These are phyloP conservation scores for Triangularia setosa DNA, from an alignment of 2,329 filamentous ascomycete genomes.

Conservation along the genomic window DNA sequence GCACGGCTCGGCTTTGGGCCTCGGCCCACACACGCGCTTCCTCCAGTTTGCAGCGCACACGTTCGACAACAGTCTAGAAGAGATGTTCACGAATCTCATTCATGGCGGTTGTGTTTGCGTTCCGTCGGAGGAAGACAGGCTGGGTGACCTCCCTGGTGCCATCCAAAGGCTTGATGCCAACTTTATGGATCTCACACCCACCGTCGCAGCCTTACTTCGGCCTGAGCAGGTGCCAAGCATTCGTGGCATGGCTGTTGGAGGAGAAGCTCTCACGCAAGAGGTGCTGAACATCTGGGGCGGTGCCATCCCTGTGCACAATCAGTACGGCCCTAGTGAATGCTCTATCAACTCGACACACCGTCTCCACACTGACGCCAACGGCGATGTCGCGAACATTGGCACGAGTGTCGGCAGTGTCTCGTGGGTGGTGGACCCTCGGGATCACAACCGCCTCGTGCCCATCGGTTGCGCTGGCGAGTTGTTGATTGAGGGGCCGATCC, in stretches of 20 bases:
- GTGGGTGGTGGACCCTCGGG: constrained; percentile 33
- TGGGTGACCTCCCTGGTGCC: constrained; percentile 35
- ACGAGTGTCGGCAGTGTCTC: constrained; percentile 41
- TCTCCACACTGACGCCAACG: constrained; percentile 7
- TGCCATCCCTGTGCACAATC: constrained; percentile 22
- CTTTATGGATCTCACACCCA: constrained; percentile 29
- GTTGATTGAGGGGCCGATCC: constrained; percentile 39
- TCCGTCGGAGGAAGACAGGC: constrained; percentile 36
- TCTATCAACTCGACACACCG: constrained; percentile 21
- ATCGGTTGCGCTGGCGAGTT: constrained; percentile 36
- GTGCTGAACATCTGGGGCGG: constrained; percentile 25
- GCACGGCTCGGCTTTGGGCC: constrained; percentile 15
- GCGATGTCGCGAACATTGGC: constrained; percentile 40
- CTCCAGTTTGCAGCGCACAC: constrained; percentile 35
- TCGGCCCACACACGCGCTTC: constrained; percentile 22
- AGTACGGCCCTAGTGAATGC: constrained; percentile 29
- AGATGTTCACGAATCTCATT: constrained; percentile 38
- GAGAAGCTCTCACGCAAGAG: constrained; percentile 26
- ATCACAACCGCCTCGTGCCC: constrained; percentile 29
- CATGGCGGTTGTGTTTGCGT: constrained; percentile 40
- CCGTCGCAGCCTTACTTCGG: constrained; percentile 26
- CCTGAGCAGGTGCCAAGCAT: constrained; percentile 27
- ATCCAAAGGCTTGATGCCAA: constrained; percentile 27
- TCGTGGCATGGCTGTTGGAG: constrained; percentile 26
- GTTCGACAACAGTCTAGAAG: constrained; percentile 39